Evolutionary conservation across 2,329 filamentous ascomycete species (phyloP).

Genomic region (Drechslerella dactyloides): DNA sequence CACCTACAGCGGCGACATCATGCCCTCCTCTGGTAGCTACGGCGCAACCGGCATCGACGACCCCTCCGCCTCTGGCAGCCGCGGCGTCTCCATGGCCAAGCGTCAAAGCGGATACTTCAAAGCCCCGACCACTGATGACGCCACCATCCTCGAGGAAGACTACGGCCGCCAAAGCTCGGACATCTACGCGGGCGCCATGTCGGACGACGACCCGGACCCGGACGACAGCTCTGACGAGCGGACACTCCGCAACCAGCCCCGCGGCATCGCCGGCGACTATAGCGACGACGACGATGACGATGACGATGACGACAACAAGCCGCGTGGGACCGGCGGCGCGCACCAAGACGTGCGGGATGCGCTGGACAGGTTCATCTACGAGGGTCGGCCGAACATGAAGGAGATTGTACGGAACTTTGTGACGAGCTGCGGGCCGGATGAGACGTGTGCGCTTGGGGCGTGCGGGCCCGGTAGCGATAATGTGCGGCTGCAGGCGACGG

Average conservation of each 20-base stretch:
- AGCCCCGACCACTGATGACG: slow-evolving; percentile 42
- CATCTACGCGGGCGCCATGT: slow-evolving; percentile 35
- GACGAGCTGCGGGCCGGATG: slow-evolving; percentile 38
- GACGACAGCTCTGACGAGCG: slow-evolving; percentile 46
- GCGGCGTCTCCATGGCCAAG: slow-evolving; percentile 37
- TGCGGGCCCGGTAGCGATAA: slow-evolving; percentile 47
- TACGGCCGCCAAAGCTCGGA: slow-evolving; percentile 34
- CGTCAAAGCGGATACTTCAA: slow-evolving; percentile 47
- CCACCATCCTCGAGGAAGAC: slow-evolving; percentile 47
- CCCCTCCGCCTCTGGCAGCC: neutral
- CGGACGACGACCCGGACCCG: slow-evolving; percentile 42
- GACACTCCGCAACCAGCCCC: slow-evolving; percentile 12
- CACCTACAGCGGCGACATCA: slow-evolving; percentile 41
- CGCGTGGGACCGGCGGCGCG: slow-evolving; percentile 17
- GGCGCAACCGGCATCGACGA: slow-evolving; percentile 17
- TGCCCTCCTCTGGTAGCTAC: slow-evolving; percentile 27
- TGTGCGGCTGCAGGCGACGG: slow-evolving; percentile 28
- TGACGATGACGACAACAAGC: slow-evolving; percentile 25
- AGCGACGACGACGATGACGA: slow-evolving; percentile 30
- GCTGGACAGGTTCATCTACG: slow-evolving; percentile 46
- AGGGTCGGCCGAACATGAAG: slow-evolving; percentile 47
- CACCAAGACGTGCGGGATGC: slow-evolving; percentile 44
- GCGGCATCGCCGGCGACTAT: slow-evolving; percentile 19
- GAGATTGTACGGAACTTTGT: slow-evolving; percentile 44
- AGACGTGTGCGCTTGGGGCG: slow-evolving; percentile 40